A percentile compares a stretch with the other conserved stretches of the same genome.
Conservation (phyloP, 192 early-diverging fungal species). For the Rhizoclosmatium sp. region DNA sequence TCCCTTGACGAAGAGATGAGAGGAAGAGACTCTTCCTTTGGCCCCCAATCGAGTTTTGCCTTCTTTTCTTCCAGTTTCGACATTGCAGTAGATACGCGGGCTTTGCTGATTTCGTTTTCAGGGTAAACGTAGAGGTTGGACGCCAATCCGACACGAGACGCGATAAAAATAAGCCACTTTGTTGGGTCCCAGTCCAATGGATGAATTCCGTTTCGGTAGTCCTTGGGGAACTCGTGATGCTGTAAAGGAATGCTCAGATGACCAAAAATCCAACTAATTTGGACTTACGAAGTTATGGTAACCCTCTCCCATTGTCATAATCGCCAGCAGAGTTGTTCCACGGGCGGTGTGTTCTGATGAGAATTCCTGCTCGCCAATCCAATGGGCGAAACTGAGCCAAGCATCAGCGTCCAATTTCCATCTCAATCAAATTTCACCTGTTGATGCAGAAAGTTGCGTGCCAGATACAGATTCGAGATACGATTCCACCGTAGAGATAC, state of each 20-base stretch:
- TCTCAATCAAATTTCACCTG: conserved; percentile 14
- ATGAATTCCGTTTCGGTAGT: conserved; percentile 54
- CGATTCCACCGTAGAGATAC: conserved; percentile 49
- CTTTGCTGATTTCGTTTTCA: conserved; percentile 47
- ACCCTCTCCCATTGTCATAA: conserved; percentile 55
- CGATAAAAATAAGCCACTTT: conserved; percentile 51
- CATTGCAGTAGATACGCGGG: conserved; percentile 28
- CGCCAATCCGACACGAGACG: conserved; percentile 42
- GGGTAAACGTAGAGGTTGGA: conserved; percentile 40
- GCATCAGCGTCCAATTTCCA: not conserved
- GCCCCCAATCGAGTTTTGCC: conserved; percentile 39
- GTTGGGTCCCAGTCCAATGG: conserved; percentile 55
- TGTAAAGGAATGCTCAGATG: not conserved
- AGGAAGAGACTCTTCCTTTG: conserved; percentile 30
- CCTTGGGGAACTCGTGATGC: conserved; percentile 52
- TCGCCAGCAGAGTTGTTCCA: conserved; percentile 48
- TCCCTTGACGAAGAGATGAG: conserved; percentile 66
- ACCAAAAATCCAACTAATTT: not conserved
- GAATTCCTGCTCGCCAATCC: conserved; percentile 52
- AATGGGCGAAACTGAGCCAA: conserved; percentile 45
- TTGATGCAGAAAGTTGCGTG: conserved; percentile 57
- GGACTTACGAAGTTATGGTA: conserved; percentile 51
- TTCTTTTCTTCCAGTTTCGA: conserved; percentile 13
- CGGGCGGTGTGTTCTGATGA: conserved; percentile 38
- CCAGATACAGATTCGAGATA: conserved; percentile 50